Evolutionary conservation across 306 rosid genomes (phyloP).

Genomic region (Lupinus albus): DNA sequence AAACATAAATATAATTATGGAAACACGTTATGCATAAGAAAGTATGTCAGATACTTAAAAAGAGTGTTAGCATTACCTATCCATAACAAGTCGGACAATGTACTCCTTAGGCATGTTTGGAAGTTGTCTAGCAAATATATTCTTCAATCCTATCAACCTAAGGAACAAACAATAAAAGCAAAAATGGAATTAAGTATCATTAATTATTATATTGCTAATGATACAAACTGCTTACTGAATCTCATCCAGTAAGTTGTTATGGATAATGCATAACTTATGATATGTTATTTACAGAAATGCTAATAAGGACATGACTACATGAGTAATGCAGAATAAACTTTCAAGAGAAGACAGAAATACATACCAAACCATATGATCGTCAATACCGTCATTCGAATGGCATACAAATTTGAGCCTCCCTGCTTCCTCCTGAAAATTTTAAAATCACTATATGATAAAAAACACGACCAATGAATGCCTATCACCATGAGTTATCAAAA

Average conservation of each 20-base stretch:
- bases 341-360: constrained; percentile 33
- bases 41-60: constrained; percentile 10
- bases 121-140: constrained; percentile 89
- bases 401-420: constrained; percentile 85
- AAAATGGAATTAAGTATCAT: constrained; percentile 35
- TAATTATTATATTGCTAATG: constrained; percentile 4
- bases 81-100: constrained; percentile 97
- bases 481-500: constrained; percentile 10
- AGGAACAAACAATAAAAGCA: constrained; percentile 38
- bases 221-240: constrained; percentile 12
- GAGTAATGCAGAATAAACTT: not conserved
- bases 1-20: constrained; percentile 19
- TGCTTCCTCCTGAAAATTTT: constrained; percentile 73
- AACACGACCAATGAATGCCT: constrained; percentile 3
- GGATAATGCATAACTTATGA: not conserved
- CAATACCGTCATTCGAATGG: constrained; percentile 76
- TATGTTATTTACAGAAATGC: constrained; percentile 6
- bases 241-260: constrained; percentile 24
- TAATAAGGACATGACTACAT: not conserved
- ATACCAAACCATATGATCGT: constrained; percentile 96
- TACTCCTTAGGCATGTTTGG: constrained; percentile 99
- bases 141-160: constrained; percentile 96
- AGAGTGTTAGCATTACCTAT: constrained; percentile 61
- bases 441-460: not conserved
- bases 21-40: constrained; percentile 11